A percentile compares a stretch with the other conserved stretches of the same genome.
Conservation (phyloP, 2,329 filamentous ascomycete genomes). For the Exophiala phaeomuriformis region DNA sequence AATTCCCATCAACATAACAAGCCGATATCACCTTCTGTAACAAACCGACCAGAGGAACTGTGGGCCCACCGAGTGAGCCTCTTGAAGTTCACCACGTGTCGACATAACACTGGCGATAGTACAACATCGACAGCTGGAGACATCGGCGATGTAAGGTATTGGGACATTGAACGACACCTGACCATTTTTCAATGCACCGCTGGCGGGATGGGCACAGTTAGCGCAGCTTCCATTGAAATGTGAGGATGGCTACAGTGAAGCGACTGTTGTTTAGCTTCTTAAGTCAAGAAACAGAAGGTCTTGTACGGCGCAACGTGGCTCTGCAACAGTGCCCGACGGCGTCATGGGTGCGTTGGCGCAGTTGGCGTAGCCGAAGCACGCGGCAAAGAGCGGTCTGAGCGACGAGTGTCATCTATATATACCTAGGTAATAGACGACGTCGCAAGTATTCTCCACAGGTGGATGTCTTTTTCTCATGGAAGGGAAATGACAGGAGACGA, state of each 20-base stretch:
- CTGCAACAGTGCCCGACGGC: slow-evolving; percentile 21
- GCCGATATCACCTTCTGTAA: too few species aligned
- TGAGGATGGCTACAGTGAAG: slow-evolving; percentile 20
- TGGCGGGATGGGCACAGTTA: slow-evolving; percentile 9
- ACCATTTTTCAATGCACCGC: slow-evolving; percentile 12
- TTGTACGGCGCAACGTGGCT: slow-evolving; percentile 23
- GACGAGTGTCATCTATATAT: slow-evolving; percentile 17
- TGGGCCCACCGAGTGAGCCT: not conserved
- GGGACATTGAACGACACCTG: slow-evolving; percentile 15
- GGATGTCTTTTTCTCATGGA: not conserved
- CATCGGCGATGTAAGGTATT: not conserved
- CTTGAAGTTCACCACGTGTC: slow-evolving; percentile 14
- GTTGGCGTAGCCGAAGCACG: slow-evolving; percentile 11
- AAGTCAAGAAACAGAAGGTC: slow-evolving; percentile 5
- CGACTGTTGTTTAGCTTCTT: slow-evolving; percentile 21
- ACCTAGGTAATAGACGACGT: slow-evolving; percentile 1
- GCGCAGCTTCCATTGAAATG: slow-evolving; percentile 5
- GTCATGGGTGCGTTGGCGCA: slow-evolving; percentile 23
- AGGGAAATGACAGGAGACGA: not conserved
- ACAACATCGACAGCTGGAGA: not conserved
- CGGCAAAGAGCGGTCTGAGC: slow-evolving; percentile 21
- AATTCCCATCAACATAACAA: too few species aligned
- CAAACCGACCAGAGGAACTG: too few species aligned
- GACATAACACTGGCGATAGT: slow-evolving; percentile 7
- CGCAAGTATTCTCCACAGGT: not conserved